Percentiles rank a stretch among this genome's conserved stretches.
Evolutionary conservation across 108 stramenopile genomes (phyloP).

Genomic region (Cylindrotheca closterium): DNA sequence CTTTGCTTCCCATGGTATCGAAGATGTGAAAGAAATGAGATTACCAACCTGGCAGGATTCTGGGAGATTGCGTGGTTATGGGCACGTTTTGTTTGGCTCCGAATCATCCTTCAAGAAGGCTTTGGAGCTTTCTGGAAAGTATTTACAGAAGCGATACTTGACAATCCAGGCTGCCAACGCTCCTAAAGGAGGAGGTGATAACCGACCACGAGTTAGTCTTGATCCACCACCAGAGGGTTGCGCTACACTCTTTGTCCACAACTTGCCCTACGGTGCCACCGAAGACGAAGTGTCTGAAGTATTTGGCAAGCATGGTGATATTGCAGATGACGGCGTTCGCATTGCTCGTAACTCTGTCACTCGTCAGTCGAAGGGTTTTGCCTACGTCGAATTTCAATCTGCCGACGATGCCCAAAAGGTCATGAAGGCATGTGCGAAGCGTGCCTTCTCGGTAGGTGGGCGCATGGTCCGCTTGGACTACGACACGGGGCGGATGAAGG

Average conservation of each 20-base stretch:
- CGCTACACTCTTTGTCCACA: constrained; percentile 82
- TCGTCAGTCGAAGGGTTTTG: constrained; percentile 76
- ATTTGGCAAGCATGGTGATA: constrained; percentile 41
- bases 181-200: constrained; percentile 19
- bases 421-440: constrained; percentile 21
- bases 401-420: constrained; percentile 64
- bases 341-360: constrained; percentile 62
- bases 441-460: constrained; percentile 40
- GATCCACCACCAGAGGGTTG: constrained; percentile 54
- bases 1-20: constrained; percentile 51
- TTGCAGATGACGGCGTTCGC: constrained; percentile 57
- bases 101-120: constrained; percentile 49
- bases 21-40: constrained; percentile 74
- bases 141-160: constrained; percentile 81
- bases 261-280: constrained; percentile 87
- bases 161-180: constrained; percentile 71
- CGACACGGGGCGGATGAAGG: constrained; percentile 77
- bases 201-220: constrained; percentile 5
- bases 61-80: constrained; percentile 90
- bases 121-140: constrained; percentile 63
- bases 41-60: constrained; percentile 94
- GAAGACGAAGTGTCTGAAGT: constrained; percentile 76
- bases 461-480: constrained; percentile 71
- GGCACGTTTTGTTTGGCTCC: constrained; percentile 85
- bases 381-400: constrained; percentile 74